Conservation (phyloP, 2,329 filamentous ascomycete species). For the Ophiostoma sp. region DNA sequence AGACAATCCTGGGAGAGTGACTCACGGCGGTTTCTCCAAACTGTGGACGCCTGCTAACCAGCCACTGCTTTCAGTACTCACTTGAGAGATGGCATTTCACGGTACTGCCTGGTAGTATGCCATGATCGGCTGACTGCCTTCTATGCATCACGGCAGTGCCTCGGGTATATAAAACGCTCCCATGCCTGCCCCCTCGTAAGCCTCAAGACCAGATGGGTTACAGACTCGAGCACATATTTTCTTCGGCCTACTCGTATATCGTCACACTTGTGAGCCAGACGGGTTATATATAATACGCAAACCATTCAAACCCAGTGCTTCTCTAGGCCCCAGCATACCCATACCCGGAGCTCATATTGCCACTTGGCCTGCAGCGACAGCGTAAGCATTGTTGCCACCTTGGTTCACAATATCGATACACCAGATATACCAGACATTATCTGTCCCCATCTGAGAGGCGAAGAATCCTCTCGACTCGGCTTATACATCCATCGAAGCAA, state of each 20-base stretch:
- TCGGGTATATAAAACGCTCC: not conserved
- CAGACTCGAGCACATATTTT: not conserved
- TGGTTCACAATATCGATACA: not conserved
- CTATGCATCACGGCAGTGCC: not conserved
- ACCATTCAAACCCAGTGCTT: not conserved
- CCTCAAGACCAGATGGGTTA: not conserved
- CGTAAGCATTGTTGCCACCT: not conserved
- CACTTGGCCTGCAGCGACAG: not conserved
- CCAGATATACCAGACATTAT: not conserved
- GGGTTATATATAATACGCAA: too few species aligned
- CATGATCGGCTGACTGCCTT: not conserved
- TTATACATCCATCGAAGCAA: not conserved
- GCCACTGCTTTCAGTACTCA: too few species aligned
- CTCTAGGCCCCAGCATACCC: not conserved
- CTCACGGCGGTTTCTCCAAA: too few species aligned
- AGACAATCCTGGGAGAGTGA: too few species aligned
- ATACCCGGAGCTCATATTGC: not conserved
- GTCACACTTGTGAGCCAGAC: not conserved
- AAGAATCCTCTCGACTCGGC: not conserved
- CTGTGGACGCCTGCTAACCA: too few species aligned
- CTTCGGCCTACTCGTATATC: too few species aligned
- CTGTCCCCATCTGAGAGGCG: too few species aligned
- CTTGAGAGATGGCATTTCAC: not conserved
- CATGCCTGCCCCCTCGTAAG: too few species aligned
- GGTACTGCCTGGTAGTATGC: not conserved